Base-by-base conservation (phyloP, 2,329 filamentous ascomycete genomes). In the Penicillium nordicum region DNA sequence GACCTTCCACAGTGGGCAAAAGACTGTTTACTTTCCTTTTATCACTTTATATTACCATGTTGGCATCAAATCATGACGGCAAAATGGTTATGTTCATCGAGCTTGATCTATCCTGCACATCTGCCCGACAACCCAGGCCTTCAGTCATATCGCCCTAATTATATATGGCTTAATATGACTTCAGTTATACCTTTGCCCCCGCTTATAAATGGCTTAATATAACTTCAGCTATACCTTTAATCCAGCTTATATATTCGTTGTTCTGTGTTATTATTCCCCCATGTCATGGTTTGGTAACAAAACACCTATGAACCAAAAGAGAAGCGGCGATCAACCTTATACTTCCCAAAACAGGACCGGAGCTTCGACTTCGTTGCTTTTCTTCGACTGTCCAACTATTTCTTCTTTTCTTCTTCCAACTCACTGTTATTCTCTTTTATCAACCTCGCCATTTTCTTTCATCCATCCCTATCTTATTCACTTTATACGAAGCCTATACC, bases 1-100 rank as follows among this genome's bases (percentile, higher is more conserved):
- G 64, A 57, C 57, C 4, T 61, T 67, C 32, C 54, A 50, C 7
- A 63, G 62, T 47, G 69, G 69, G 9, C 37, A 63, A 38, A 58
- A 60, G 2, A 58, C 60, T 25, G 49, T 66, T n/a, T 50, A 61
- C 11, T 58, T 52, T 46, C 63, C 63, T 5, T 64, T 63, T 38
- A 54, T 63, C 11, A 57, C 48, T 8, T 46, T 66, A 14, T 59
- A 64, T 40, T 66, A 61, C n/a, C 62, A 53, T 50, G 43, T 62
- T 2, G 64, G 63, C 2, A 41, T 60, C 1, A 64, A 57, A 29
- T 49, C 41, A 50, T 50, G 23, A 34, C 5, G 16, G 14, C 29
- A 5, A 32, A 25, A 18, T 2, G 12, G 11, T 21, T 34, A 23
- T 34, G 12, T 8, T 11, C 8, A 46, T 46, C 14, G n/a, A 29